Evolutionary conservation across 257 asterid genomes (phyloP), one percentile per base, ranked within the genome.

Genomic region (Echites panduratus): DNA sequence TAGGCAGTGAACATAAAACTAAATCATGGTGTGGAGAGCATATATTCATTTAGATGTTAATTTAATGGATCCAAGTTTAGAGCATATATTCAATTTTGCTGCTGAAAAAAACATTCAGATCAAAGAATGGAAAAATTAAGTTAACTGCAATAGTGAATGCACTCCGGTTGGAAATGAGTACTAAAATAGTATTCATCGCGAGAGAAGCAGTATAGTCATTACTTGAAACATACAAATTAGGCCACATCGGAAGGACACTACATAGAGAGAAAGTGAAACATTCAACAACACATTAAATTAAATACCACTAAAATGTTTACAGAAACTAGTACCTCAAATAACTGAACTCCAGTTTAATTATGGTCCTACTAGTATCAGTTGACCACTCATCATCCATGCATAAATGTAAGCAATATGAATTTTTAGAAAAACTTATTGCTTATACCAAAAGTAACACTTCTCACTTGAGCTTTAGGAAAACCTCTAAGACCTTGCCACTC

Each of bases 401-500:
- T 71, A 44, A 14, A 70, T 20, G 7, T 7, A 47, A 70, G 24
- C 16, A 32, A 9, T 20, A 58, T 49, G 47, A 49, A 81, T 54
- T 27, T 62, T 27, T 53, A 68, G 24, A 69, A 69, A 68, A 71
- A 80, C 97, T 86, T 84, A 95, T 98, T 13, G 97, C 96, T 75
- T 92, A 89, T 89, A 76, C 70, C 70, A 57, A 95, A 87, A 76
- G 9, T 80, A 73, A 95, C 79, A 71, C 92, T 88, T 83, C 43
- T 89, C 76, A 92, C 62, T 27, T 29, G 45, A 47, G 73, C 45
- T 69, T 45, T 43, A 48, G 59, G 58, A 27, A 45, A 73, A 57
- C 84, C 92, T 54, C 79, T 70, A 20, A 83, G 63, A 74, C 80
- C 87, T 77, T 78, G 89, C 79, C 77, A 87, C 76, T 78, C 85